Percentiles rank a stretch among this genome's conserved stretches.
Conservation (phyloP, 495 filamentous ascomycete genomes). For the Penicillium chermesinum region DNA sequence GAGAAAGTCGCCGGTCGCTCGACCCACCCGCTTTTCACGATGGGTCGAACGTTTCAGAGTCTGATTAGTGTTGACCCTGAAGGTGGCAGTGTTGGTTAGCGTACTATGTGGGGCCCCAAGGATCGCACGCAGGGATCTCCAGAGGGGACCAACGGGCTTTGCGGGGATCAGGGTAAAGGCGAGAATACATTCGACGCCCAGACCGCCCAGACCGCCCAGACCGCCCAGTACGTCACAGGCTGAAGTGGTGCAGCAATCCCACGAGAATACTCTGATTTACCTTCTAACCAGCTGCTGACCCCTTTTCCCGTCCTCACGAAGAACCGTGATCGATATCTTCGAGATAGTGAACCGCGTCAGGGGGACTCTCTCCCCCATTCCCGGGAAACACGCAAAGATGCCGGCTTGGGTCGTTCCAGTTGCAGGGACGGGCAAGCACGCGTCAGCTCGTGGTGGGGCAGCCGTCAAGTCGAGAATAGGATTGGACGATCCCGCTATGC, state of each 20-base stretch:
- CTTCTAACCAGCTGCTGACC: too few species aligned
- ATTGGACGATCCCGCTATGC: slow-evolving; percentile 36
- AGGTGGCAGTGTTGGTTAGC: slow-evolving; percentile 32
- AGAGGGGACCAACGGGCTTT: slow-evolving; percentile 22
- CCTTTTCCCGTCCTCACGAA: neutral
- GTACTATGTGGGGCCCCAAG: slow-evolving; percentile 22
- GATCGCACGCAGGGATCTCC: slow-evolving; percentile 37
- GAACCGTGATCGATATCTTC: neutral
- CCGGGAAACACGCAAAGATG: neutral
- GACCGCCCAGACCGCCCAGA: too few species aligned
- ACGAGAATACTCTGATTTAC: too few species aligned
- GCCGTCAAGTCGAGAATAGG: neutral
- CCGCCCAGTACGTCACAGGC: slow-evolving; percentile 7
- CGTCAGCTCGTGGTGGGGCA: slow-evolving; percentile 34
- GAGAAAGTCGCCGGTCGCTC: slow-evolving; percentile 8
- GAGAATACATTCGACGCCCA: too few species aligned
- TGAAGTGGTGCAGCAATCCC: too few species aligned
- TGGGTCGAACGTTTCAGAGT: slow-evolving; percentile 31
- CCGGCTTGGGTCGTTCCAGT: neutral
- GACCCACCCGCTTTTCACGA: slow-evolving; percentile 1
- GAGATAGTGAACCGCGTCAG: neutral
- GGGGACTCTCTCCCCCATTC: neutral
- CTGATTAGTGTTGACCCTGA: slow-evolving; percentile 33
- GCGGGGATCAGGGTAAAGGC: slow-evolving; percentile 25
- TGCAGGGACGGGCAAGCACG: slow-evolving; percentile 31